These are phyloP conservation scores for Stromatinia cepivora DNA, from an alignment of 2,329 filamentous ascomycete species.

Conservation along the genomic window DNA sequence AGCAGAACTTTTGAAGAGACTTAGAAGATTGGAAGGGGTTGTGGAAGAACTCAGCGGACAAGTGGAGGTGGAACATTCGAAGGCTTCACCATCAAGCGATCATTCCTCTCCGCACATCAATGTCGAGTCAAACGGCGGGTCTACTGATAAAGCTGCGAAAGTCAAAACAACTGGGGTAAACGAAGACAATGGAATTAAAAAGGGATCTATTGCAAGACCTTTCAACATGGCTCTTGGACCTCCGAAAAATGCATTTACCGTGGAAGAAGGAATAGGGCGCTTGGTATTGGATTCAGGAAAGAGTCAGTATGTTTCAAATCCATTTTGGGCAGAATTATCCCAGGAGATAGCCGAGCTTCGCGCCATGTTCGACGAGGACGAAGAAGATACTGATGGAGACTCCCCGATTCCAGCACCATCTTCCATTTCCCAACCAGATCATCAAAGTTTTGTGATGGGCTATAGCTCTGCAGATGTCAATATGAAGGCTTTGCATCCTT, in stretches of 20 bases:
- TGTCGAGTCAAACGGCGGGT: slow-evolving; percentile 26
- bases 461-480: slow-evolving; percentile 72
- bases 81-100: slow-evolving; percentile 35
- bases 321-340: slow-evolving; percentile 72
- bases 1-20: slow-evolving; percentile 68
- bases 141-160: slow-evolving; percentile 20
- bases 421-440: slow-evolving; percentile 60
- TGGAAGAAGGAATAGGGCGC: slow-evolving; percentile 56
- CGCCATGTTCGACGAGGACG: slow-evolving; percentile 38
- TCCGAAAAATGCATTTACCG: slow-evolving; percentile 35
- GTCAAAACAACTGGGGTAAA: slow-evolving; percentile 31
- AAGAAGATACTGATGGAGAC: slow-evolving; percentile 36
- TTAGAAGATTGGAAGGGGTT: slow-evolving; percentile 73
- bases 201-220: slow-evolving; percentile 33
- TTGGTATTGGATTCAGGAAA: slow-evolving; percentile 69
- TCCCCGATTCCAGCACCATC: slow-evolving; percentile 42
- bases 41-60: slow-evolving; percentile 69
- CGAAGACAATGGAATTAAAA: slow-evolving; percentile 34
- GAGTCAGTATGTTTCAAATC: slow-evolving; percentile 72
- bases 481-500: slow-evolving; percentile 62
- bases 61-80: slow-evolving; percentile 44
- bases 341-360: slow-evolving; percentile 48
- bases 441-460: slow-evolving; percentile 72
- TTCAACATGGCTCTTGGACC: slow-evolving; percentile 35
- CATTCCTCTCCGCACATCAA: slow-evolving; percentile 29